Base-by-base conservation (phyloP, 1,284 basidiomycete species). In the Ceratobasidium sp. region DNA sequence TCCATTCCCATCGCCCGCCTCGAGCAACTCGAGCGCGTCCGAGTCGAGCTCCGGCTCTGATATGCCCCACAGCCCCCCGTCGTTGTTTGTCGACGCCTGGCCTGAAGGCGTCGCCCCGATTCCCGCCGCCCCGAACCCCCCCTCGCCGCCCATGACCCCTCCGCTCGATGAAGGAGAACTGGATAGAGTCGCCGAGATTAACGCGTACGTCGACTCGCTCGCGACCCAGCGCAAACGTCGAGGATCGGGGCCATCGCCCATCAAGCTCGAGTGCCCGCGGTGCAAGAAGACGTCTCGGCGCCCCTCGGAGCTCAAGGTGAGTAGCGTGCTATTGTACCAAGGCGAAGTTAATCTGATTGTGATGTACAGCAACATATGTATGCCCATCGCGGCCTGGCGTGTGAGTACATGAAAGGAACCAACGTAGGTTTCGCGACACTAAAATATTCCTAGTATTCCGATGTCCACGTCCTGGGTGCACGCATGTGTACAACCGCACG, bases 331-430 rank as follows among this genome's bases (percentile, higher is more conserved):
- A 5, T 5, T 22, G 24, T 14, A 11, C 16, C n/a, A 6, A 1
- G 22, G 19, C 29, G 22, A 39, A 14, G 1, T 61, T 1, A 22
- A 31, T 43, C 39, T 13, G 24, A 9, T 43, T n/a, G 29, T 29
- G 22, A 27, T 41, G 13, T 27, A 5, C 22, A 61, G 58, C 39
- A 61, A 11, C 58, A 61, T 41, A 41, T 61, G 37, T 61, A 61
- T 39, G 34, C 58, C 1, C 58, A 61, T 24, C 22, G 8, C 2
- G 58, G 58, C 5, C n/a, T 61, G 39, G 37, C 22, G 11, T 8
- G 58, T 61, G 16, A 37, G 58, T 43, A 8, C 5, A 34, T 41
- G 8, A 22, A n/a, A 3, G 7, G 9, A 13, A 31, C n/a, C n/a
- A 19, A 41, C n/a, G n/a, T n/a, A n/a, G n/a, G 29, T 27, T n/a